Evolutionary conservation across 106 monocot species (phyloP).

Genomic region (Amphibolis antarctica): DNA sequence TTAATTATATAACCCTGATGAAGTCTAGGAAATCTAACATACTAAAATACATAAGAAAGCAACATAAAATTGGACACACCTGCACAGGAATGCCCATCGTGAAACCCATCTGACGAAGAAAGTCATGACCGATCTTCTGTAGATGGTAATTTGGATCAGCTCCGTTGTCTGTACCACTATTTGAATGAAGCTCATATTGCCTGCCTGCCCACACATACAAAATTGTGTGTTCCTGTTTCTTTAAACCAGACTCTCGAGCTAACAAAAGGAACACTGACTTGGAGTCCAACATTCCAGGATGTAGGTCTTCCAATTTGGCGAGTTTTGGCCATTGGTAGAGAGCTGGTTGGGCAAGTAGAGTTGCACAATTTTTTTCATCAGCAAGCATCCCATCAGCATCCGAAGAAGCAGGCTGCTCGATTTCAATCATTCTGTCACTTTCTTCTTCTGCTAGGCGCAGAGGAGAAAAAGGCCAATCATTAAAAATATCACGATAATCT

Average conservation of each 20-base stretch:
- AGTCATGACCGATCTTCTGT: constrained; percentile 20
- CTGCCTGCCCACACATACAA: constrained; percentile 54
- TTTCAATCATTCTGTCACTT: constrained; percentile 6
- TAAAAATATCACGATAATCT: constrained; percentile 8
- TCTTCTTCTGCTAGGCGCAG: constrained; percentile 23
- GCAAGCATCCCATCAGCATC: constrained; percentile 1
- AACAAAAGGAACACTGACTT: constrained; percentile 42
- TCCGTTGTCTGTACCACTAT: constrained; percentile 1
- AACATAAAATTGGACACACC: constrained; percentile 13
- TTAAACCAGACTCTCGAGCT: constrained; percentile 22
- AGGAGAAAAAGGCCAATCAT: constrained; percentile 44
- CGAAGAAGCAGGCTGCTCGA: constrained; percentile 4
- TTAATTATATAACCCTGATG: too few relatives aligned
- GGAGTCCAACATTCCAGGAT: constrained; percentile 40
- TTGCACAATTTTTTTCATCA: constrained; percentile 2
- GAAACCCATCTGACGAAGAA: constrained; percentile 33
- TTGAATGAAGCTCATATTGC: constrained; percentile 1
- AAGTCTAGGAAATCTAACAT: neutral
- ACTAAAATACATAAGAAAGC: neutral
- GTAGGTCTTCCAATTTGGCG: constrained; percentile 34
- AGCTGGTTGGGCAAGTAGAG: constrained; percentile 11
- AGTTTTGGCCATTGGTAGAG: constrained; percentile 41
- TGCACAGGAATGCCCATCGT: constrained; percentile 36
- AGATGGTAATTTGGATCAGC: neutral
- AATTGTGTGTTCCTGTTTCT: constrained; percentile 6